A percentile compares a stretch with the other conserved stretches of the same genome.
These are phyloP conservation scores for Curvularia hawaiiensis DNA, from an alignment of 2,329 filamentous ascomycete species.

Conservation along the genomic window DNA sequence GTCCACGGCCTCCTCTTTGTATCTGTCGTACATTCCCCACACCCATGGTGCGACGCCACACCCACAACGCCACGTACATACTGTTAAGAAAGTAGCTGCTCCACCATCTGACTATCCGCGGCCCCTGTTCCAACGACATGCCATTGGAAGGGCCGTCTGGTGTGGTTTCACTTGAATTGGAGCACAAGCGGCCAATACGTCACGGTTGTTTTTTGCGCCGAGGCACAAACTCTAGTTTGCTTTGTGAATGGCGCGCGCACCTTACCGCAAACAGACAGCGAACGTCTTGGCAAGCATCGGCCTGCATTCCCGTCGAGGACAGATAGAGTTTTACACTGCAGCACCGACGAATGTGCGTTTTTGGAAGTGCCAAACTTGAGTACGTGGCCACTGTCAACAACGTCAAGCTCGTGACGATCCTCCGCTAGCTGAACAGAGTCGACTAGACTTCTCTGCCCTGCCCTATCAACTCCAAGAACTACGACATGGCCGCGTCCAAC, in stretches of 20 bases:
- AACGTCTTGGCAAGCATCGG: neutral
- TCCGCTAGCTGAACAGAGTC: neutral
- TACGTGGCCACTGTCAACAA: neutral
- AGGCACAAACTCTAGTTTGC: slow-evolving; percentile 5
- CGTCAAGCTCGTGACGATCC: slow-evolving; percentile 1
- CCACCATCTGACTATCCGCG: neutral
- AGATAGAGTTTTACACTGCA: neutral
- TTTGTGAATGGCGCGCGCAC: neutral
- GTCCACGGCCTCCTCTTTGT: slow-evolving; percentile 5
- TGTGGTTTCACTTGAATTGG: neutral
- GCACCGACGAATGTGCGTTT: neutral
- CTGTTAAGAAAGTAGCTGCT: neutral
- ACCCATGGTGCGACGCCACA: slow-evolving; percentile 5
- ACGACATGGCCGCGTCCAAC: neutral
- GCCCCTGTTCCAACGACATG: neutral
- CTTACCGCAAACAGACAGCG: slow-evolving; percentile 7
- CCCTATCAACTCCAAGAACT: neutral
- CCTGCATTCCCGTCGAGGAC: neutral
- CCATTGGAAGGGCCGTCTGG: slow-evolving; percentile 1
- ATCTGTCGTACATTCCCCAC: slow-evolving; percentile 3
- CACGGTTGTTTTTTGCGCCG: slow-evolving; percentile 7
- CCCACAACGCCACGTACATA: neutral
- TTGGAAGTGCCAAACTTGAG: too few species aligned
- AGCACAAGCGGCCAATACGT: slow-evolving; percentile 5
- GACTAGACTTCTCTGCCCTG: neutral